Evolutionary conservation across 2,329 filamentous ascomycete genomes (phyloP).

Genomic region (Pestalotiopsis sp.): DNA sequence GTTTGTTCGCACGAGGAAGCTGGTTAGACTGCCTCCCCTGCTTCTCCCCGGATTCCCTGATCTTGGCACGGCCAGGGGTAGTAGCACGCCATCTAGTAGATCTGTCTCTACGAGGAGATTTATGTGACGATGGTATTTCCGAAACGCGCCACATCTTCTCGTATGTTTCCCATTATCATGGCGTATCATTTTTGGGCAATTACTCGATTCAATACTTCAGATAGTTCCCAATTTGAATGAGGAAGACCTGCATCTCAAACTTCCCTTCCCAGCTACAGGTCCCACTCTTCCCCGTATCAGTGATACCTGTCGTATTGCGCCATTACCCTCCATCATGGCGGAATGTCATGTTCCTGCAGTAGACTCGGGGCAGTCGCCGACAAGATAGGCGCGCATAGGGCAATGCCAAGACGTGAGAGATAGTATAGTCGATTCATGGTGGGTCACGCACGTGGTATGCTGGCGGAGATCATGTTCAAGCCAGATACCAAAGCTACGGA

Average conservation of each 20-base stretch:
- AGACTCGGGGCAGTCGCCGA: not conserved
- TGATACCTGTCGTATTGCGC: not conserved
- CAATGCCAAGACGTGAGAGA: not conserved
- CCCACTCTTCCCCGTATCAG: not conserved
- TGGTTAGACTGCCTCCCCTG: not conserved
- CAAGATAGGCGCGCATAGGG: not conserved
- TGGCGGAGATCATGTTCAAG: not conserved
- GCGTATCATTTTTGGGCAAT: not conserved
- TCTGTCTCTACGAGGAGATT: not conserved
- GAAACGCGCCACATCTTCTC: not conserved
- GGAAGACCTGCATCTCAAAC: not conserved
- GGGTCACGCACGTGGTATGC: not conserved
- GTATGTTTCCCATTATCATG: not conserved
- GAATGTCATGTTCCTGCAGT: not conserved
- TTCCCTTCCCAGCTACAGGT: not conserved
- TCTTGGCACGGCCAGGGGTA: not conserved
- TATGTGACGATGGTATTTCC: not conserved
- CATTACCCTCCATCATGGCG: not conserved
- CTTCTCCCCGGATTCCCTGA: not conserved
- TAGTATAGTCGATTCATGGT: not conserved
- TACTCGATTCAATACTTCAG: not conserved
- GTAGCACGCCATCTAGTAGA: constrained; percentile 1
- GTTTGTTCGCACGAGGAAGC: not conserved
- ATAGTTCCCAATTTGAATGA: not conserved
- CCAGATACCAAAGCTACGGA: not conserved